Conservation (phyloP, 1,139 yeast species). For the Martiniozyma asiatica region DNA sequence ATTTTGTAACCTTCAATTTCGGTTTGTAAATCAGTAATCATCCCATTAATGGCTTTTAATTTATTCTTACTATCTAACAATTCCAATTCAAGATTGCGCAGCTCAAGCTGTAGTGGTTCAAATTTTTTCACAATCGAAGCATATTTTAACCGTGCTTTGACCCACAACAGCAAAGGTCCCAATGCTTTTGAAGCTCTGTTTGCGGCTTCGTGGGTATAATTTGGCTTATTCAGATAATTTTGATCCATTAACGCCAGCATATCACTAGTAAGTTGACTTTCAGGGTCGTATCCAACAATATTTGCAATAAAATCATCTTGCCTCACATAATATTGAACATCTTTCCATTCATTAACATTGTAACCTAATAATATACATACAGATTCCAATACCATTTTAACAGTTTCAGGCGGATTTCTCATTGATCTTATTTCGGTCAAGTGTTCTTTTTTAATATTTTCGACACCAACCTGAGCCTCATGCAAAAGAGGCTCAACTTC, state of each 20-base stretch:
- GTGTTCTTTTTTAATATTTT: conserved; percentile 85
- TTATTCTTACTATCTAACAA: conserved; percentile 54
- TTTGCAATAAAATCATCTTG: conserved; percentile 80
- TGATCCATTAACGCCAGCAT: conserved; percentile 44
- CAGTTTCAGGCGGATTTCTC: conserved; percentile 85
- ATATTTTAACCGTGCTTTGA: conserved; percentile 69
- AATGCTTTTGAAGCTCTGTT: conserved; percentile 91
- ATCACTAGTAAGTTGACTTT: conserved; percentile 42
- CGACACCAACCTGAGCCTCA: conserved; percentile 81
- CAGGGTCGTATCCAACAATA: conserved; percentile 66
- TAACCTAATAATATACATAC: conserved; percentile 76
- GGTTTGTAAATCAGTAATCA: conserved; percentile 64
- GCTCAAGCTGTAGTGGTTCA: conserved; percentile 67
- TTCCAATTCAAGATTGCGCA: conserved; percentile 43
- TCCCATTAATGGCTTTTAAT: conserved; percentile 65
- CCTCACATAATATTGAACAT: conserved; percentile 70
- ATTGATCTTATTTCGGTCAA: conserved; percentile 81
- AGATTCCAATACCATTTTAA: conserved; percentile 76
- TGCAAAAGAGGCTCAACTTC: conserved; percentile 74
- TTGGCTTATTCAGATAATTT: conserved; percentile 49
- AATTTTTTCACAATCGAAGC: conserved; percentile 57
- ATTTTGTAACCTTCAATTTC: conserved; percentile 59
- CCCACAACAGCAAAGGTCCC: conserved; percentile 89
- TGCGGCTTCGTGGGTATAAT: conserved; percentile 61
- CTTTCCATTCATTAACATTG: conserved; percentile 62